Conservation (phyloP, 2,329 filamentous ascomycete species). For the Coleophoma eucalyptorum region DNA sequence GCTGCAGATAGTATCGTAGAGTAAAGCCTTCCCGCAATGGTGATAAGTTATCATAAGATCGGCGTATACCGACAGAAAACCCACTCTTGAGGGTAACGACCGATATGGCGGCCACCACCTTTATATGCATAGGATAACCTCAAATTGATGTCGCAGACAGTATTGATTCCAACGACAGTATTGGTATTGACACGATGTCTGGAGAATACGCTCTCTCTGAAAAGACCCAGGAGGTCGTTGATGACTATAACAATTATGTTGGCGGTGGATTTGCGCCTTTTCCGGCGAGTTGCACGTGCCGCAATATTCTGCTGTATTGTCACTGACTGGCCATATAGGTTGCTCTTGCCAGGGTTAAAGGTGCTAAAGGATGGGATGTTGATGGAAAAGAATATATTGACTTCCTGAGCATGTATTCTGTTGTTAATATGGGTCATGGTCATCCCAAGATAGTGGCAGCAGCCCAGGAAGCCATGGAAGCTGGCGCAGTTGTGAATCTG, state of each 20-base stretch:
- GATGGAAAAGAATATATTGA: slow-evolving; percentile 11
- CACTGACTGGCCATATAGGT: background rate
- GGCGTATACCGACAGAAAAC: no score
- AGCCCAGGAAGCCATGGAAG: background rate
- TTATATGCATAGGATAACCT: no score
- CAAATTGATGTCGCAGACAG: no score
- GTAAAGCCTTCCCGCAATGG: no score
- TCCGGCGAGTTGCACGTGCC: background rate
- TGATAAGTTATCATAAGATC: no score
- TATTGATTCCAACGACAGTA: no score
- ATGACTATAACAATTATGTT: slow-evolving; percentile 2
- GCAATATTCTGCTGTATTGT: background rate
- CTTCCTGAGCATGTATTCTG: slow-evolving; percentile 7
- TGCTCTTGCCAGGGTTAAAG: slow-evolving; percentile 1
- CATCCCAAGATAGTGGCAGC: slow-evolving; percentile 7
- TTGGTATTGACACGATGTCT: background rate
- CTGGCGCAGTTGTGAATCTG: slow-evolving; percentile 1
- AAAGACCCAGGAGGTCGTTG: slow-evolving; percentile 2
- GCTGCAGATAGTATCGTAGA: no score
- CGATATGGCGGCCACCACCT: no score
- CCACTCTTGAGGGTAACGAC: no score
- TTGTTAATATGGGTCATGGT: slow-evolving; percentile 6
- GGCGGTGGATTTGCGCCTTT: slow-evolving; percentile 1
- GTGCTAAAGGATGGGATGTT: slow-evolving; percentile 5
- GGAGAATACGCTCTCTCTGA: background rate